phyloP scores from a whole-genome alignment of 805 yeast genomes.

The Nakazawaea populi region DNA sequence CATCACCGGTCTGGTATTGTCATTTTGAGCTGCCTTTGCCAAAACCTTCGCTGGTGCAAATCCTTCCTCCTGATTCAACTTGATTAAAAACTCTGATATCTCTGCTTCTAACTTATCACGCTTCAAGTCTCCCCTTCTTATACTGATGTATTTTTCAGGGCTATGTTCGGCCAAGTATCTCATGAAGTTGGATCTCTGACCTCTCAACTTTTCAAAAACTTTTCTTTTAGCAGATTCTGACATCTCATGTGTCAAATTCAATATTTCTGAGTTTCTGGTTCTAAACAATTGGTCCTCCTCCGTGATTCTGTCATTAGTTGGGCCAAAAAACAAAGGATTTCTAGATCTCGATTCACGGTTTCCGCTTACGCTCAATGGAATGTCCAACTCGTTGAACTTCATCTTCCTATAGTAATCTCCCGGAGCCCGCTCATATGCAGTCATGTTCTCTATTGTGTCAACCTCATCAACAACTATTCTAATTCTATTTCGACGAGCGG shows the following conservation, averaged over 20 bases:
- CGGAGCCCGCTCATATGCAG: constrained; percentile 62
- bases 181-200: constrained; percentile 46
- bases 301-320: constrained; percentile 11
- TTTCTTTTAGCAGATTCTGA: constrained; percentile 24
- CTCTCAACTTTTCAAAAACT: constrained; percentile 34
- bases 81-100: constrained; percentile 34
- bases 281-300: constrained; percentile 19
- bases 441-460: constrained; percentile 61
- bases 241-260: constrained; percentile 23
- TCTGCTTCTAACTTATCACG: constrained; percentile 25
- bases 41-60: constrained; percentile 11
- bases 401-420: constrained; percentile 55
- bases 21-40: constrained; percentile 17
- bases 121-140: constrained; percentile 18
- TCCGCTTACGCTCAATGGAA: constrained; percentile 34
- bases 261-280: constrained; percentile 22
- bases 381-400: constrained; percentile 64
- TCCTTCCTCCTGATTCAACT: constrained; percentile 17
- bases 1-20: constrained; percentile 21
- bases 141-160: constrained; percentile 34
- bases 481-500: constrained; percentile 51
- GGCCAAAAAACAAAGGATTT: constrained; percentile 11
- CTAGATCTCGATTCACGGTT: constrained; percentile 12
- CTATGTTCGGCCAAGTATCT: constrained; percentile 46
- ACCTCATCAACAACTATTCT: constrained; percentile 59